phyloP scores from a whole-genome alignment of 345 rosid genomes.

The Crucihimalaya himalaica region DNA sequence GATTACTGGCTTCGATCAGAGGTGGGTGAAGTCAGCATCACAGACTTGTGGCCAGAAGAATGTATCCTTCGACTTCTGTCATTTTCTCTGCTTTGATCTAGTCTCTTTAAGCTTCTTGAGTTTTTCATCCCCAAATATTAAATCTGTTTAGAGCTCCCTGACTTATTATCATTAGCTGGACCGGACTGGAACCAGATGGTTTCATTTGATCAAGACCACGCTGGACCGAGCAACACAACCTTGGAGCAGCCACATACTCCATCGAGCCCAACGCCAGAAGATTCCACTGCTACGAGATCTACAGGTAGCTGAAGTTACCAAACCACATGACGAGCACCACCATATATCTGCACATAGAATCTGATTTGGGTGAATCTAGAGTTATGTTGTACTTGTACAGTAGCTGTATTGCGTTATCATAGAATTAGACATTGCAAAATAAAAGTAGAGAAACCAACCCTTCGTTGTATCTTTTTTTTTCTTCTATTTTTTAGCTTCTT shows the following conservation, averaged over 20 bases:
- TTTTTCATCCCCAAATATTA: slow-evolving; percentile 5
- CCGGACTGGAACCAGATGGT: slow-evolving; percentile 29
- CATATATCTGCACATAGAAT: slow-evolving; percentile 34
- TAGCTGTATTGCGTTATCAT: slow-evolving; percentile 34
- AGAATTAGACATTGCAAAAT: slow-evolving; percentile 34
- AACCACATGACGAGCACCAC: slow-evolving; percentile 16
- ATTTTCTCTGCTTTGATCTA: slow-evolving; percentile 1
- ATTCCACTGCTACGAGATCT: slow-evolving; percentile 21
- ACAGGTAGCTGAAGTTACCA: slow-evolving; percentile 34
- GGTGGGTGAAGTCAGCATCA: slow-evolving; percentile 78
- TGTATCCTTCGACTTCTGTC: slow-evolving; percentile 57
- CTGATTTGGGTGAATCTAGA: slow-evolving; percentile 8
- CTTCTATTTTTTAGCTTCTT: background rate
- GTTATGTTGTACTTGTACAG: slow-evolving; percentile 36
- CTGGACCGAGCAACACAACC: slow-evolving; percentile 34
- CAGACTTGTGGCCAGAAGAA: slow-evolving; percentile 83
- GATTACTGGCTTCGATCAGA: slow-evolving; percentile 98
- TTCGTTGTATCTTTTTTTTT: background rate
- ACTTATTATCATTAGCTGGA: slow-evolving; percentile 31
- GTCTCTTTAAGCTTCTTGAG: background rate
- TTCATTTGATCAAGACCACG: slow-evolving; percentile 25
- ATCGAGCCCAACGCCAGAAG: slow-evolving; percentile 26
- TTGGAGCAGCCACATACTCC: slow-evolving; percentile 31
- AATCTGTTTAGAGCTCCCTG: slow-evolving; percentile 18
- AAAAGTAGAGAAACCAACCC: slow-evolving; percentile 33